Base-by-base conservation (phyloP, 2,329 filamentous ascomycete genomes). In the Dothiorella sarmentorum region DNA sequence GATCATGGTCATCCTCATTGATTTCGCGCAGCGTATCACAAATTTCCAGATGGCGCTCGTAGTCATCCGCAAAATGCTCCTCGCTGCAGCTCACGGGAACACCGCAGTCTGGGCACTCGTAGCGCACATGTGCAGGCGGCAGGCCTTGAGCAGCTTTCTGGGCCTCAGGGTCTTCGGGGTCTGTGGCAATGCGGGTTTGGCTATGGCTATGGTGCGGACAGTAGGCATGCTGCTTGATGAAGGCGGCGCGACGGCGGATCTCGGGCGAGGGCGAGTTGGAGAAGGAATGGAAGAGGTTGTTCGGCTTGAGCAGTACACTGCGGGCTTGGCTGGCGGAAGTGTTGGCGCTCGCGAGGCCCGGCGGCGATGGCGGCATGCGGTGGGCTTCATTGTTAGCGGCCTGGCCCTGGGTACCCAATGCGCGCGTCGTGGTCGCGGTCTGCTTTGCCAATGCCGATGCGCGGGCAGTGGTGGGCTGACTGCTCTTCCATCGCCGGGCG, bases 1-100 rank as follows among this genome's bases (percentile, higher is more conserved):
- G 76, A 72, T 99, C 94, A 70, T 99, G 95, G 66, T 99, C 94
- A 69, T 99, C 94, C 76, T 99, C 94, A 66, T 99, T 99, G 75
- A 96, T 93, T 75, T 97, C 88, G 64, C 88, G 82, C 59, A 99
- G 78, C 0, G 89, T 89, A 68, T 99, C 93, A 73, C 94, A 99
- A 33, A 99, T 87, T 69, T 97, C 85, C 61, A 99, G 74, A 73
- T 99, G 94, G 17, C 86, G 83, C 74, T 97, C 93, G 69, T 96
- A 99, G 73, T 97, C 91, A 66, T 95, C 91, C 71, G 89, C 91
- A 89, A 93, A 97, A 72, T 99, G 94, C 65, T 91, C 88, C 74
- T 97, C 89, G 66, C 86, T 93, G 77, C 94, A 99, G 71, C 94
- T 96, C 6, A 96, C 86, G 0, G 95, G 92, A 40, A 97, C 84